phyloP scores from a whole-genome alignment of 2,329 filamentous ascomycete species.

The Aspergillus sp. region DNA sequence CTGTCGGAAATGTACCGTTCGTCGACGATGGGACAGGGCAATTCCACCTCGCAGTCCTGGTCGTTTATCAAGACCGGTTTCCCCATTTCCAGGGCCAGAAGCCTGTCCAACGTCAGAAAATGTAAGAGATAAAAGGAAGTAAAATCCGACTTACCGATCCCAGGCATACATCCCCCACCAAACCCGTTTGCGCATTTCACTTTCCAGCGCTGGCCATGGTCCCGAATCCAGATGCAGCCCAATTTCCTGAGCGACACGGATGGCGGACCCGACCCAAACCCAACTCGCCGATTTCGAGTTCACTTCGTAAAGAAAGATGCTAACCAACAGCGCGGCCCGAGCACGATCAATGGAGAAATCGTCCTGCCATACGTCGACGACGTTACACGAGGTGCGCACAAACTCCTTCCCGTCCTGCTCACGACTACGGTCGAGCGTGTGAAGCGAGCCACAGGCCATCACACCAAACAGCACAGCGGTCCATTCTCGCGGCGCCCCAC shows the following conservation, averaged over 20 bases:
- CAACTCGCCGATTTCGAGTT: conserved; percentile 80
- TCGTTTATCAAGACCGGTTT: conserved; percentile 78
- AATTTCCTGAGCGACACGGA: conserved; percentile 74
- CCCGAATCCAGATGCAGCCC: conserved; percentile 70
- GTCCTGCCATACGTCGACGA: conserved; percentile 75
- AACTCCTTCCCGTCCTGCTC: conserved; percentile 55
- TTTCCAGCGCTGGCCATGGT: conserved; percentile 65
- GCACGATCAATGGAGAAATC: conserved; percentile 68
- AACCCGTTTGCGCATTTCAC: conserved; percentile 74
- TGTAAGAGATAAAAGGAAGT: not conserved
- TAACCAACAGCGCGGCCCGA: conserved; percentile 61
- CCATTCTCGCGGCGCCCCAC: conserved; percentile 60
- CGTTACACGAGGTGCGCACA: conserved; percentile 60
- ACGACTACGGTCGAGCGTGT: conserved; percentile 52
- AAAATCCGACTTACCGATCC: conserved; percentile 55
- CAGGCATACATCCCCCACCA: conserved; percentile 94
- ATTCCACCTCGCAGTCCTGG: conserved; percentile 72
- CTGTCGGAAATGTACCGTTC: conserved; percentile 56
- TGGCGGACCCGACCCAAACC: conserved; percentile 73
- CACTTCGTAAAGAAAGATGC: conserved; percentile 73
- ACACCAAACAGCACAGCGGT: conserved; percentile 73
- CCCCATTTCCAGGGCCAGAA: conserved; percentile 70
- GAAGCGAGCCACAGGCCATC: conserved; percentile 72
- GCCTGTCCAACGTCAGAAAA: conserved; percentile 34
- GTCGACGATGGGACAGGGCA: conserved; percentile 66